These are phyloP conservation scores for Lentinula aciculospora DNA, from an alignment of 768 basidiomycete genomes.

Conservation along the genomic window DNA sequence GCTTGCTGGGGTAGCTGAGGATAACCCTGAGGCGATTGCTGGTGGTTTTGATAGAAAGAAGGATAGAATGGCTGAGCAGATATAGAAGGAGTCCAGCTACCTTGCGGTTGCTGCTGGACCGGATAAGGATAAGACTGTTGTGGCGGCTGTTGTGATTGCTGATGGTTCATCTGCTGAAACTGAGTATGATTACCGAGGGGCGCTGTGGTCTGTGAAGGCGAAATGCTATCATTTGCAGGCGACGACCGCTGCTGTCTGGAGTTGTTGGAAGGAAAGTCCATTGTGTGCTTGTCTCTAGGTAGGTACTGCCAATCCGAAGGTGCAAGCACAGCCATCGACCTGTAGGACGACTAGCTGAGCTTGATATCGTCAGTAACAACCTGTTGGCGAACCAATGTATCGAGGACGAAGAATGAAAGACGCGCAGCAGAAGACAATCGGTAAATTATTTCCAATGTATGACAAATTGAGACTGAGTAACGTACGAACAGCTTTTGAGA, in stretches of 20 bases:
- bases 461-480: neutral
- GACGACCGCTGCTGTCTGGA: conserved; percentile 53
- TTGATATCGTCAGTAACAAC: conserved; percentile 5
- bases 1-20: conserved; percentile 44
- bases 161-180: conserved; percentile 5
- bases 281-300: conserved; percentile 50
- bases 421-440: neutral
- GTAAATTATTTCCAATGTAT: neutral
- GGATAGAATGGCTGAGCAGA: conserved; percentile 72
- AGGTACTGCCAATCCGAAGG: conserved; percentile 69
- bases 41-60: conserved; percentile 68
- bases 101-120: conserved; percentile 65
- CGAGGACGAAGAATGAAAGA: neutral
- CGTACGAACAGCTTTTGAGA: conserved; percentile 8
- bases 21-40: conserved; percentile 47
- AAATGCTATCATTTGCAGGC: conserved; percentile 45
- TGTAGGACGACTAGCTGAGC: conserved; percentile 6
- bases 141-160: conserved; percentile 23
- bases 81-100: conserved; percentile 64
- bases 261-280: conserved; percentile 49
- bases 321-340: conserved; percentile 76
- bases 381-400: neutral
- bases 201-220: conserved; percentile 21
- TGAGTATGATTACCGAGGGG: conserved; percentile 14
- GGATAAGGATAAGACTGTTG: conserved; percentile 60